Base-by-base conservation (phyloP, 2,329 filamentous ascomycete species). In the Pestalotiopsis sp. region DNA sequence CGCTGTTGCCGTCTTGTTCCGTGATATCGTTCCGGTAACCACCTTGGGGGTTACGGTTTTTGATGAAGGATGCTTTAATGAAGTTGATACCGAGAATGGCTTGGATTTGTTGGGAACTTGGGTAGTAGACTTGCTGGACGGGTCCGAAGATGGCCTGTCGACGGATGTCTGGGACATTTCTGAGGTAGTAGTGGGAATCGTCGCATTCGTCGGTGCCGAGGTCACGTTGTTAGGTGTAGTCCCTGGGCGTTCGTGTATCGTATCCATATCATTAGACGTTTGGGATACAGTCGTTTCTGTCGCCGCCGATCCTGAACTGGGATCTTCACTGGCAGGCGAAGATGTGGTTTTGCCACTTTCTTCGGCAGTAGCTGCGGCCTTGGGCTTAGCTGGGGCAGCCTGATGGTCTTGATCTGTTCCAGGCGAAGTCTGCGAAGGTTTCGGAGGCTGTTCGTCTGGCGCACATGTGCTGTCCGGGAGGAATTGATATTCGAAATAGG, bases 1-100 rank as follows among this genome's bases (percentile, higher is more conserved):
- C 62, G 79, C 68, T 26, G 78, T 82, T 73, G 72, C 82, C 67
- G 79, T 81, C 69, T 78, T 78, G 75, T 75, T 79, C 66, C 76
- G 79, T 22, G 73, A 68, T 9, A 72, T 69, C 7, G 77, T 73
- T 38, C 72, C 71, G n/a, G 71, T 67, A 5, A 74, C 44, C 13
- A 38, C 17, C 72, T 72, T 68, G 71, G 70, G 71, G 38, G 66
- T 64, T 26, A 66, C 62, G 30, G 69, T 65, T 44, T 67, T 72
- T 4, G 75, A 73, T n/a, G 75, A 75, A 24, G 74, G 76, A 48
- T 73, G 73, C 55, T 75, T 75, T 10, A 75, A 59, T 20, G 75
- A 76, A 11, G 74, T 74, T 6, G 75, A 70, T n/a, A 71, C 72
- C 9, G 73, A 60, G 1, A 73, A 66, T n/a, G 58, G 13, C 60